These are phyloP conservation scores for Leccinum pachyderme DNA, from an alignment of 1,284 basidiomycete species.

Conservation along the genomic window DNA sequence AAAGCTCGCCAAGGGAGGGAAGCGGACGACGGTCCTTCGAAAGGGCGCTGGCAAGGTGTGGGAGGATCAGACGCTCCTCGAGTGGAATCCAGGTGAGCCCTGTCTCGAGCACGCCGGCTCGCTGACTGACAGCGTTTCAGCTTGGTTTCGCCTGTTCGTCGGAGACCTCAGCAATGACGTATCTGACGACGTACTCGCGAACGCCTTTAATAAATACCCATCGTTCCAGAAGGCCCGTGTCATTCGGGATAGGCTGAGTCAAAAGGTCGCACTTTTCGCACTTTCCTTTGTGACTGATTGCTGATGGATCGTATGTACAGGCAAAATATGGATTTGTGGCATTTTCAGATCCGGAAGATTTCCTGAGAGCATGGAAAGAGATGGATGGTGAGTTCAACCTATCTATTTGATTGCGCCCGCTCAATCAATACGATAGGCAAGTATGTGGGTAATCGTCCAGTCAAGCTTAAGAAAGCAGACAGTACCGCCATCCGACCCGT, in stretches of 20 bases:
- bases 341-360: slow-evolving; percentile 98
- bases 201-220: slow-evolving; percentile 90
- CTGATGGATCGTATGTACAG: slow-evolving; percentile 41
- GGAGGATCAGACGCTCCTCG: slow-evolving; percentile 96
- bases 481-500: slow-evolving; percentile 82
- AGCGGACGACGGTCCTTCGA: slow-evolving; percentile 89
- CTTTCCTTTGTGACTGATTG: neutral
- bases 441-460: slow-evolving; percentile 93
- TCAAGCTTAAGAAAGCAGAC: slow-evolving; percentile 89
- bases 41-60: slow-evolving; percentile 95
- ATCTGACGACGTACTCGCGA: slow-evolving; percentile 88
- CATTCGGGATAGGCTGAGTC: slow-evolving; percentile 86
- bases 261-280: slow-evolving; percentile 57
- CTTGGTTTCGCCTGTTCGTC: slow-evolving; percentile 97
- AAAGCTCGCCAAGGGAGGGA: slow-evolving; percentile 85
- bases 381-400: slow-evolving; percentile 80
- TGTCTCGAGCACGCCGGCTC: neutral
- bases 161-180: slow-evolving; percentile 99
- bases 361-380: slow-evolving; percentile 98
- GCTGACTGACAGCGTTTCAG: slow-evolving; percentile 39
- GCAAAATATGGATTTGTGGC: slow-evolving; percentile 97
- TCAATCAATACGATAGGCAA: slow-evolving; percentile 61
- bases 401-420: slow-evolving; percentile 3
- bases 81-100: slow-evolving; percentile 93
- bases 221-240: slow-evolving; percentile 96